phyloP scores from a whole-genome alignment of 164 flowering plant species.

The Nymphaea colorata region DNA sequence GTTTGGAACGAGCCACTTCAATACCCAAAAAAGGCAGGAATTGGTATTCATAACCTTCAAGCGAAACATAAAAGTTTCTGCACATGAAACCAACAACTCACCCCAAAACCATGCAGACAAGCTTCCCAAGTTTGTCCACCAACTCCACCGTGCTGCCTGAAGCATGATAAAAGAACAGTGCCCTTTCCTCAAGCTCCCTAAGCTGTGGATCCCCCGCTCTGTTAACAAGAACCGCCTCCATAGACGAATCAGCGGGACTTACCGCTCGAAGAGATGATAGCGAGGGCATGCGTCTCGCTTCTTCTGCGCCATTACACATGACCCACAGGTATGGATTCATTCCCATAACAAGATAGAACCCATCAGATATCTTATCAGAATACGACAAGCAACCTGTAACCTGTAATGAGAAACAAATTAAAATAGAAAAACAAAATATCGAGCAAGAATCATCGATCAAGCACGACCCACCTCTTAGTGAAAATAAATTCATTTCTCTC shows the following conservation, averaged over 20 bases:
- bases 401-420: conserved; percentile 23
- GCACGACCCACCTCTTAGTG: no score
- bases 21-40: conserved; percentile 11
- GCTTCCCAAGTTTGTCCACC: conserved; percentile 75
- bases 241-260: conserved; percentile 48
- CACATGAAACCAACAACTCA: conserved; percentile 13
- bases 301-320: conserved; percentile 82
- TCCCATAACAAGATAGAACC: conserved; percentile 87
- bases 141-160: conserved; percentile 47
- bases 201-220: conserved; percentile 56
- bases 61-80: neutral
- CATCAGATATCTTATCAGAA: conserved; percentile 81
- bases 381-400: conserved; percentile 86
- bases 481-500: no score
- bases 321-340: conserved; percentile 90
- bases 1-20: conserved; percentile 65
- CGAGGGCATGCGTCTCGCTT: conserved; percentile 60
- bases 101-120: conserved; percentile 88
- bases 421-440: no score
- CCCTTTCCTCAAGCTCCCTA: conserved; percentile 70
- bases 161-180: conserved; percentile 47
- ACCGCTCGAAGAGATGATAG: conserved; percentile 51
- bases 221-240: conserved; percentile 88
- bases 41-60: neutral
- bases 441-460: no score